These are phyloP conservation scores for Tetracladium setigerum DNA, from an alignment of 495 filamentous ascomycete genomes.

Conservation along the genomic window DNA sequence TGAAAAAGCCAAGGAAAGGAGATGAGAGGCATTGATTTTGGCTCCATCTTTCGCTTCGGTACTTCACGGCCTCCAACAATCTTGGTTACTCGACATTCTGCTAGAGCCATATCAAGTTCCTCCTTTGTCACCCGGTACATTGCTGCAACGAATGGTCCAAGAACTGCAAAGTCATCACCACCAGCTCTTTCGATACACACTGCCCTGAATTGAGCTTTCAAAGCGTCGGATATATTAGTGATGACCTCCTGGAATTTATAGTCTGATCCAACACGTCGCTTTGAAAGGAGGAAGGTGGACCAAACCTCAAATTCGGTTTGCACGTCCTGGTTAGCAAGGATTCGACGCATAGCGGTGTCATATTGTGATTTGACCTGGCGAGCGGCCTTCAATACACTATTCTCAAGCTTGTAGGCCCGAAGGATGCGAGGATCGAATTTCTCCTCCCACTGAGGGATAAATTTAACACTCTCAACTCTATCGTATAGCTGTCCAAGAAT, in stretches of 20 bases:
- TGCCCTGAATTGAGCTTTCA: constrained; percentile 60
- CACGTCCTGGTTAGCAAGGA: constrained; percentile 84
- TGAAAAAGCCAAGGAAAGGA: constrained; percentile 91
- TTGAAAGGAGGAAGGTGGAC: constrained; percentile 73
- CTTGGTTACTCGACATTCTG: constrained; percentile 31
- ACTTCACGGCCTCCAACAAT: constrained; percentile 28
- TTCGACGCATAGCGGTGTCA: constrained; percentile 64
- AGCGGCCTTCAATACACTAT: constrained; percentile 47
- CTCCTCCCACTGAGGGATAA: constrained; percentile 57
- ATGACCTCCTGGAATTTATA: constrained; percentile 87
- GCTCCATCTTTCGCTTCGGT: constrained; percentile 27
- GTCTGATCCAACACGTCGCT: constrained; percentile 55
- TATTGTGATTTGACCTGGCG: constrained; percentile 66
- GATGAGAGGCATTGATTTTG: constrained; percentile 65
- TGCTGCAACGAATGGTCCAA: constrained; percentile 71
- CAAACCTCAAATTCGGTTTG: constrained; percentile 86
- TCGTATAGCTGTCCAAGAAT: constrained; percentile 85
- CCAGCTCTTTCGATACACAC: constrained; percentile 57
- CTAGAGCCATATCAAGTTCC: constrained; percentile 51
- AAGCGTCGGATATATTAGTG: constrained; percentile 48
- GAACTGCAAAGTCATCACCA: constrained; percentile 43
- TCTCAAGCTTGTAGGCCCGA: constrained; percentile 45
- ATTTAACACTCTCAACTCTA: constrained; percentile 46
- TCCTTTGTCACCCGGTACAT: constrained; percentile 80
- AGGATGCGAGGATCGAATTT: constrained; percentile 77